Evolutionary conservation across 768 basidiomycete genomes (phyloP), one percentile per base, ranked within the genome.

Genomic region (Russula sp.): DNA sequence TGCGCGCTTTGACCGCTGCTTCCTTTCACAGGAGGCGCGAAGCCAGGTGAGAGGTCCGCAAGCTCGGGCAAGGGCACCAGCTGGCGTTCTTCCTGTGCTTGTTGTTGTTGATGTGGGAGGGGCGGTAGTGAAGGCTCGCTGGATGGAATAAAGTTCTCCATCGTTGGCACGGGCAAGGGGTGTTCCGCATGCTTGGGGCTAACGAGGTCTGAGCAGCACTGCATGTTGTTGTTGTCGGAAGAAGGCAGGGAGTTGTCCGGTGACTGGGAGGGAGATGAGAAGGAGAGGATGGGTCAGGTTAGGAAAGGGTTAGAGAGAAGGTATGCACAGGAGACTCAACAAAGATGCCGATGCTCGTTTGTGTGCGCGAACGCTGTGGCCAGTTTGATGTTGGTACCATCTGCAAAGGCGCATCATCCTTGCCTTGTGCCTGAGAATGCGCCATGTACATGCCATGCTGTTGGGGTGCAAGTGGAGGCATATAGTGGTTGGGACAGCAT

Each of bases 1-100:
- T 72, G 18, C 87, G 74, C 25, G 81, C 77, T 55, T 83, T 79
- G 5, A 75, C 66, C 0, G 82, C 75, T 14, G 79, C 71, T 9
- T 88, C 86, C 69, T 82, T 85, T 92, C 90, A n/a, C n/a, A 36
- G 32, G 9, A 6, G 49, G 42, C 16, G 38, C 45, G 36, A 64
- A 59, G 18, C n/a, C 43, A 6, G 58, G 58, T 1, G 63, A 46
- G 4, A 65, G 16, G 13, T 38, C 59, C 10, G 52, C 45, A 8
- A 65, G 51, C 11, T 65, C 62, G 1, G 59, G 52, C 10, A 61
- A 39, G 3, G 63, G 63, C 22, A 50, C 34, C 9, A 66, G 35
- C 6, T 42, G 29, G 2, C 22, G 25, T 11, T 62, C 56, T 7
- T 52, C 39, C n/a, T 49, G 22, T 29, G n/a, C 25, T 34, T 29